Percentiles rank a stretch among this genome's conserved stretches.
Conservation (phyloP, 2,329 filamentous ascomycete genomes). For the Botryotinia narcissicola region DNA sequence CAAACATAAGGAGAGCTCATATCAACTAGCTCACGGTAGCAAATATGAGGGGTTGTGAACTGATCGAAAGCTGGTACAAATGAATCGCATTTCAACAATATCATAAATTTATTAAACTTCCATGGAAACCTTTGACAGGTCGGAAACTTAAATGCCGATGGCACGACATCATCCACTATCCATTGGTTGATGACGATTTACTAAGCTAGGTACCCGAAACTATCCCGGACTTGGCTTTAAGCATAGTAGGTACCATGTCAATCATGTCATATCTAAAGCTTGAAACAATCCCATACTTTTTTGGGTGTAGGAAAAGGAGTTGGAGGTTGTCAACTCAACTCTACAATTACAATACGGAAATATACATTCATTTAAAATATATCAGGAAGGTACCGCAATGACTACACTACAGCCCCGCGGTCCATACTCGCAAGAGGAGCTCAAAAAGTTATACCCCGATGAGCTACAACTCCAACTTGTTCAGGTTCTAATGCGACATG, state of each 20-base stretch:
- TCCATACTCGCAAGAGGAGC: conserved; percentile 78
- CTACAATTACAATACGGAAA: not conserved
- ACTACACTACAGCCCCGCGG: conserved; percentile 71
- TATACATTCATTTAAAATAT: not conserved
- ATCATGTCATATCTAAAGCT: not conserved
- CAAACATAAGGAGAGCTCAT: conserved; percentile 37
- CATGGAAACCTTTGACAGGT: not conserved
- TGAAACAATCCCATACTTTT: not conserved
- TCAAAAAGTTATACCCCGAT: conserved; percentile 76
- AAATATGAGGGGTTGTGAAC: not conserved
- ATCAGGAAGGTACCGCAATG: conserved; percentile 53
- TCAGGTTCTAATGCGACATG: conserved; percentile 80
- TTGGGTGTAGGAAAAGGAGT: not conserved
- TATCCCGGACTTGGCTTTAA: not conserved
- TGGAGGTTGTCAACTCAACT: not conserved
- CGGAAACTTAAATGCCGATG: not conserved
- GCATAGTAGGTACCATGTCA: not conserved
- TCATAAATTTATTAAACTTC: not conserved
- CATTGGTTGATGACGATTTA: not conserved
- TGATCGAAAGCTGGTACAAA: not conserved
- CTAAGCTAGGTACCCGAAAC: not conserved
- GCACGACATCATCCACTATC: not conserved
- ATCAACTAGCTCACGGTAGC: conserved; percentile 6
- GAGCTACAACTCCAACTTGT: conserved; percentile 81
- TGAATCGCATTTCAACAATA: not conserved